Evolutionary conservation across 2,329 filamentous ascomycete genomes (phyloP), one percentile per base, ranked within the genome.

Genomic region (Paecilomyces niveus): DNA sequence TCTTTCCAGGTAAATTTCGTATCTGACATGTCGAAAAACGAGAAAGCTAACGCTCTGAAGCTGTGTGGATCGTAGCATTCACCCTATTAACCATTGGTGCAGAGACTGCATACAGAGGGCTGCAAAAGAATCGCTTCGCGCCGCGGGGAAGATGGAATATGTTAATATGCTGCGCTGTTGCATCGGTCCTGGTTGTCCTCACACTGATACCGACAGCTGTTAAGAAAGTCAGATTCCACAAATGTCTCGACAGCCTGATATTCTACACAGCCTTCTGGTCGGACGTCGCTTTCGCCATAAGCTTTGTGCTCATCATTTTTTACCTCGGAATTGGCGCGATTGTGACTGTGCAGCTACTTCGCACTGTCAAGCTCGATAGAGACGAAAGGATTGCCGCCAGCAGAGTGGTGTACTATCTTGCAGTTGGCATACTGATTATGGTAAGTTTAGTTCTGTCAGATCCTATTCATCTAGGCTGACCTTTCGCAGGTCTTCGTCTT

Each of bases 321-420:
- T 64, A 61, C 49, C 54, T 66, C 54, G 39, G 60, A 13, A 63
- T 62, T 24, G 66, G 61, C 1, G 35, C 52, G 3, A 57, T 62
- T 15, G 53, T 68, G 18, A 54, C 57, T 13, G 35, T 57, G 3
- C 64, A 62, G 52, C 57, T 69, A 11, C 50, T 63, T 24, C 61
- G 64, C n/a, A 61, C 63, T 9, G 56, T 51, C 7, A 61, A 61
- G 15, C 31, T 68, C 26, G 59, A 64, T 51, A 55, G 51, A 33
- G 59, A 62, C 26, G 65, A 68, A 54, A 61, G 64, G 52, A 62
- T 68, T 49, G 63, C 64, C 21, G 59, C 63, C 7, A 65, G 62
- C 18, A 61, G 67, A 53, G 60, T 63, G 32, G 59, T 69, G 4
- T 70, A 68, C 51, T 67, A 70, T 58, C 57, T 69, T 18, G 58